Conservation (phyloP, 257 asterid species). For the Nicotiana knightiana region DNA sequence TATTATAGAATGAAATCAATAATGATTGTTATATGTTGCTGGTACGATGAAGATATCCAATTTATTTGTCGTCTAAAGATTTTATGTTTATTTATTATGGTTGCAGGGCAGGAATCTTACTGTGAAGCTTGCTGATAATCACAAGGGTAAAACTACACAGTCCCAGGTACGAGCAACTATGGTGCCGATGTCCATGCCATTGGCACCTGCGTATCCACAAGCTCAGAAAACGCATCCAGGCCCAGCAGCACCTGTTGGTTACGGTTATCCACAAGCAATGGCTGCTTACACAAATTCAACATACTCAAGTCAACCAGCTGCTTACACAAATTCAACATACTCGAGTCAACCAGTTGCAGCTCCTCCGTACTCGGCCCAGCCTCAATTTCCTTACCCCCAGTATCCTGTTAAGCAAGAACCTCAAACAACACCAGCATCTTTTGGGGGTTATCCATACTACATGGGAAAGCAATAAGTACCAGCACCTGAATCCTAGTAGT, state of each 20-base stretch:
- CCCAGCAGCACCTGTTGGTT: constrained; percentile 37
- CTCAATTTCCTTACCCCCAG: constrained; percentile 51
- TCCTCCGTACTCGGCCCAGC: constrained; percentile 38
- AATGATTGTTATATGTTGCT: background rate
- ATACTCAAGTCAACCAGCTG: constrained; percentile 38
- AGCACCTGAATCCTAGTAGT: background rate
- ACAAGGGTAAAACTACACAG: constrained; percentile 52
- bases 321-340: no score
- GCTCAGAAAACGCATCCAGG: constrained; percentile 26
- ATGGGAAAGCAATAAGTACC: constrained; percentile 48
- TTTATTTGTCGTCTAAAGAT: background rate
- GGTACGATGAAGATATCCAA: background rate
- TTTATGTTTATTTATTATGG: background rate
- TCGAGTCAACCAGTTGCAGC: constrained; percentile 6
- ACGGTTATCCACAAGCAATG: constrained; percentile 46
- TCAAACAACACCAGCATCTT: constrained; percentile 30
- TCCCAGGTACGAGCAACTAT: constrained; percentile 39
- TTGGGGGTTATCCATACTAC: constrained; percentile 64
- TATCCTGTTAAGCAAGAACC: constrained; percentile 42
- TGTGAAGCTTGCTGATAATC: constrained; percentile 83
- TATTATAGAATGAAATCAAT: background rate
- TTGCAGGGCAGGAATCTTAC: constrained; percentile 73
- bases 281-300: constrained; percentile 33
- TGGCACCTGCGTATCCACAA: constrained; percentile 45
- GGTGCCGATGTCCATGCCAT: constrained; percentile 37